A percentile compares a stretch with the other conserved stretches of the same genome.
Evolutionary conservation across 129 eudicot species (phyloP).

Genomic region (Flaveria bidentis): DNA sequence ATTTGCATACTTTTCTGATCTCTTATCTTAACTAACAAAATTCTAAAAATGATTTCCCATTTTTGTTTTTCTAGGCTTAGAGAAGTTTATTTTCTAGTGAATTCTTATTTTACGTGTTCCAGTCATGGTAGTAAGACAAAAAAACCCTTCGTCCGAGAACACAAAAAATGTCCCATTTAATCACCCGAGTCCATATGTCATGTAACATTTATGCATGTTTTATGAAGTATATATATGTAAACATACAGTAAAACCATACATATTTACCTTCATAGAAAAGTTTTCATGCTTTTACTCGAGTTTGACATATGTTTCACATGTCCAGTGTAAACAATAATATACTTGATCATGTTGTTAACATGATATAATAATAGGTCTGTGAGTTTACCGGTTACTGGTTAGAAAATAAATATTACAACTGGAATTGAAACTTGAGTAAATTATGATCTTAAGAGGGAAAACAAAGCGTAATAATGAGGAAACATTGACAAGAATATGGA

Average conservation of each 20-base stretch:
- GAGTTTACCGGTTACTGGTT: too few species aligned
- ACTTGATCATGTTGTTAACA: too few species aligned
- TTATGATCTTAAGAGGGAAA: conserved; percentile 20
- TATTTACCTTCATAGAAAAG: not conserved
- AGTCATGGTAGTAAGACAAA: not conserved
- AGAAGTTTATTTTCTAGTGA: not conserved
- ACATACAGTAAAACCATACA: not conserved
- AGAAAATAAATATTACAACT: not conserved
- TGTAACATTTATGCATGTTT: not conserved
- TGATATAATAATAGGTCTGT: too few species aligned
- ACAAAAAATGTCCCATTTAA: not conserved
- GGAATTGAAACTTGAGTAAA: not conserved
- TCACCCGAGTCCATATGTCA: not conserved
- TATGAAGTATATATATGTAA: not conserved
- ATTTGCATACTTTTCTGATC: conserved; percentile 14
- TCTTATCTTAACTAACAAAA: conserved; percentile 25
- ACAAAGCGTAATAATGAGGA: conserved; percentile 27
- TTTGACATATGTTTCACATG: too few species aligned
- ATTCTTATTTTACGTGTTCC: not conserved
- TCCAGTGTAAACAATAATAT: too few species aligned
- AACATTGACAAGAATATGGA: conserved; percentile 30
- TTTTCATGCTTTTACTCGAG: too few species aligned
- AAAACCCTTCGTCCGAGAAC: not conserved
- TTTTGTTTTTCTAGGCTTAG: conserved; percentile 5
- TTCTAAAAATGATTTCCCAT: not conserved